Percentiles rank a stretch among this genome's conserved stretches.
These are phyloP conservation scores for Hirschioporus abietinus DNA, from an alignment of 768 basidiomycete species.

Conservation along the genomic window DNA sequence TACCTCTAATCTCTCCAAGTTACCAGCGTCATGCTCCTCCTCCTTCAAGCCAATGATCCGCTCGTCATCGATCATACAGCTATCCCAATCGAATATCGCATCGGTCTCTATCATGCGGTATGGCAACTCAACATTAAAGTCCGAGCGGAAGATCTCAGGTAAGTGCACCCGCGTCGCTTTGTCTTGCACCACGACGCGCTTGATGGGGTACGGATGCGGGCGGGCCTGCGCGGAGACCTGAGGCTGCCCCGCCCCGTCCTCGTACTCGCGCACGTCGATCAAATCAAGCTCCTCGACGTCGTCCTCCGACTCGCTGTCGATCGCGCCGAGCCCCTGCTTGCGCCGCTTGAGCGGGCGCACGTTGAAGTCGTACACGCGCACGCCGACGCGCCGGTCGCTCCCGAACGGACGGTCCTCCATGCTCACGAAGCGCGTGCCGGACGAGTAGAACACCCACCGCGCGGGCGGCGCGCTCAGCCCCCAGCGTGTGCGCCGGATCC, in stretches of 20 bases:
- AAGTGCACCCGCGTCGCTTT: not conserved
- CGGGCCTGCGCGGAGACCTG: not conserved
- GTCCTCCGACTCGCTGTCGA: not conserved
- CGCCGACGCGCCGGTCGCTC: not conserved
- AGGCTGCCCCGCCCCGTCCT: not conserved
- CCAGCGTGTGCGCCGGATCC: not conserved
- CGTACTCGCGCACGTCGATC: not conserved
- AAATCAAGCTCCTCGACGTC: not conserved
- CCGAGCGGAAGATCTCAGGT: not conserved
- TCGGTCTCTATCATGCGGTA: not conserved
- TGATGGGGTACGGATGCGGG: not conserved
- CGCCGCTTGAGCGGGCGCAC: not conserved
- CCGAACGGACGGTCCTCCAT: not conserved
- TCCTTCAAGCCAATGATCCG: not conserved
- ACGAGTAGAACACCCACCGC: constrained; percentile 1
- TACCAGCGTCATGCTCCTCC: not conserved
- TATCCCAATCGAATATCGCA: constrained; percentile 2
- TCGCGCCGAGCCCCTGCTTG: not conserved
- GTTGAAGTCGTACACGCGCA: constrained; percentile 3
- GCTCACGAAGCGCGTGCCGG: not conserved
- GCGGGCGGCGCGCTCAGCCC: constrained; percentile 4
- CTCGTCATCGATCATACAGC: not conserved
- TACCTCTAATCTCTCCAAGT: not conserved
- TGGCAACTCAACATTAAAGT: not conserved
- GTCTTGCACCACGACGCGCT: not conserved